These are phyloP conservation scores for Epichloe baconii DNA, from an alignment of 2,329 filamentous ascomycete species.

Conservation along the genomic window DNA sequence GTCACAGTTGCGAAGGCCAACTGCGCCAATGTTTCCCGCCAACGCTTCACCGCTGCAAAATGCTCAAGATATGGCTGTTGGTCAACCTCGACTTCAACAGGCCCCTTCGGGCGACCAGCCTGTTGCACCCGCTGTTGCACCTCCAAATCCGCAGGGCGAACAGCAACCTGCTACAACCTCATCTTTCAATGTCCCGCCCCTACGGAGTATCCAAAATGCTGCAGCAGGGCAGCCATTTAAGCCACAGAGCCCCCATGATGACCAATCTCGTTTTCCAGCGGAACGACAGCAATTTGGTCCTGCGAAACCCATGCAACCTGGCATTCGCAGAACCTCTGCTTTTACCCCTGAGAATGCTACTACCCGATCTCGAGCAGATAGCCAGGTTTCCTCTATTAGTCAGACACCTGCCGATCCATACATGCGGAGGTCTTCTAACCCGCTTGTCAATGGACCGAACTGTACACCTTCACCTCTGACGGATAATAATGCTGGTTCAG, in stretches of 20 bases:
- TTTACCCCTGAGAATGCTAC: slow-evolving; percentile 7
- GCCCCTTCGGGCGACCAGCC: background rate
- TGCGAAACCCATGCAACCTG: background rate
- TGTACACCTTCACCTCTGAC: slow-evolving; percentile 5
- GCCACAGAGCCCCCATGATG: background rate
- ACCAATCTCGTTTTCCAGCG: background rate
- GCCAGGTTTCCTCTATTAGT: slow-evolving; percentile 8
- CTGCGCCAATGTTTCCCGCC: background rate
- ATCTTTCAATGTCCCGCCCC: background rate
- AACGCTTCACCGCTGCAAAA: background rate
- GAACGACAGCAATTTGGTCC: background rate
- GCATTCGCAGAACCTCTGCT: slow-evolving; percentile 3
- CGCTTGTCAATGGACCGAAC: background rate
- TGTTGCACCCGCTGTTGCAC: background rate
- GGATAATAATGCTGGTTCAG: background rate
- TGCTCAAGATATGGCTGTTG: background rate
- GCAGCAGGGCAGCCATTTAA: slow-evolving; percentile 3
- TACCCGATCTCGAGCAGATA: slow-evolving; percentile 6
- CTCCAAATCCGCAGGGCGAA: background rate
- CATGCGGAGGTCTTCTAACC: slow-evolving; percentile 7
- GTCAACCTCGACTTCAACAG: background rate
- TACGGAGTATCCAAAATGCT: background rate
- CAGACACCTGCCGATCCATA: slow-evolving; percentile 8
- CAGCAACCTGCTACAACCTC: background rate
- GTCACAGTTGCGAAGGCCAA: background rate